Evolutionary conservation across 75 land plant species (phyloP).

Genomic region (Cupressus sempervirens): DNA sequence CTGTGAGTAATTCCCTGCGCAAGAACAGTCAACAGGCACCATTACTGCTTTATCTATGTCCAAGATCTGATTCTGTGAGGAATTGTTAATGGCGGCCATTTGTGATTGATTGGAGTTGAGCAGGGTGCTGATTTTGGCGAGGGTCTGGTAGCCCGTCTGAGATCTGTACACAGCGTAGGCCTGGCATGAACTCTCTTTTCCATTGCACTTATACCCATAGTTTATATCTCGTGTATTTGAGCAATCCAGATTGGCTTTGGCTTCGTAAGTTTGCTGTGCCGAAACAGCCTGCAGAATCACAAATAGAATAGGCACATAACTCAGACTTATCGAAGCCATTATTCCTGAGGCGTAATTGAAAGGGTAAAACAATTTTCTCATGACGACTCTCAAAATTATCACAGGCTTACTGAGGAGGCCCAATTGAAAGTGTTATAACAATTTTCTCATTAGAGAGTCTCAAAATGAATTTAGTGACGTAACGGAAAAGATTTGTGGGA

Average conservation of each 20-base stretch:
- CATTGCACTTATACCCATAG: slow-evolving; percentile 43
- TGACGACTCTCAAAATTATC: too few relatives aligned
- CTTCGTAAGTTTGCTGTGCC: slow-evolving; percentile 38
- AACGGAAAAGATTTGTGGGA: too few relatives aligned
- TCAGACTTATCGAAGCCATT: background rate
- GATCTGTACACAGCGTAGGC: slow-evolving; percentile 38
- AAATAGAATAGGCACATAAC: background rate
- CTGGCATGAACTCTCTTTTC: slow-evolving; percentile 16
- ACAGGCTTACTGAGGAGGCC: too few relatives aligned
- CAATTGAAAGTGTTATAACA: too few relatives aligned
- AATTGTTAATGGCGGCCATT: slow-evolving; percentile 24
- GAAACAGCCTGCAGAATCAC: background rate
- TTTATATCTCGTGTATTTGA: background rate
- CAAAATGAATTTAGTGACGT: too few relatives aligned
- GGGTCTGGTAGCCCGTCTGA: slow-evolving; percentile 19
- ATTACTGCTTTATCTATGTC: slow-evolving; percentile 18
- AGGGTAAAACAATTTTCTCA: background rate
- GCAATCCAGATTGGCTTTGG: slow-evolving; percentile 11
- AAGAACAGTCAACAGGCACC: slow-evolving; percentile 61
- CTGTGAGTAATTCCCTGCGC: slow-evolving; percentile 40
- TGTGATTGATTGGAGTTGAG: slow-evolving; percentile 18
- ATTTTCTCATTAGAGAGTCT: too few relatives aligned
- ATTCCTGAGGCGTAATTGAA: background rate
- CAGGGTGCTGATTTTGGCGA: slow-evolving; percentile 28
- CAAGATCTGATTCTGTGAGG: slow-evolving; percentile 13